Conservation (phyloP, 352 stramenopile species). For the Phytophthora tentaculata region DNA sequence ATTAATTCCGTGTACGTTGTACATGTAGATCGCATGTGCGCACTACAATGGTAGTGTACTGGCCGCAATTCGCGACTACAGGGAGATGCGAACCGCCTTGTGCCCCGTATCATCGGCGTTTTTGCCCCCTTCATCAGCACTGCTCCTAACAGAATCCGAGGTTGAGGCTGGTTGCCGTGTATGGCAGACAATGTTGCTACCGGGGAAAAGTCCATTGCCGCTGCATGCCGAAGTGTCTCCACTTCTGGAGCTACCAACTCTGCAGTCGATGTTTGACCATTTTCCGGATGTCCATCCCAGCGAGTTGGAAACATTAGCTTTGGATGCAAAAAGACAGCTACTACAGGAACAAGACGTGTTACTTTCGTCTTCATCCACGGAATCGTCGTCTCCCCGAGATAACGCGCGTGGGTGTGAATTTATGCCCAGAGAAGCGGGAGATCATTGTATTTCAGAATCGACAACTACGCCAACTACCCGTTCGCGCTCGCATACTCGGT, state of each 20-base stretch:
- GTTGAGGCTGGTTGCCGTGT: slow-evolving; percentile 13
- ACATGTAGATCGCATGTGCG: slow-evolving; percentile 33
- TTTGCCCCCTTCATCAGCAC: slow-evolving; percentile 24
- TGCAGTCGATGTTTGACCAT: slow-evolving; percentile 38
- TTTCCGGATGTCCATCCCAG: slow-evolving; percentile 32
- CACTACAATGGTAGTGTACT: slow-evolving; percentile 31
- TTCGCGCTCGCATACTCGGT: slow-evolving; percentile 16
- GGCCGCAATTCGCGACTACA: slow-evolving; percentile 50
- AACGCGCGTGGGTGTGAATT: slow-evolving; percentile 5
- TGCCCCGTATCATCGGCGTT: slow-evolving; percentile 51
- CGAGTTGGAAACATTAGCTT: slow-evolving; percentile 45
- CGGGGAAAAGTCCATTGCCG: slow-evolving; percentile 18
- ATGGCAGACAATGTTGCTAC: slow-evolving; percentile 30
- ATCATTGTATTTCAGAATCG: neutral
- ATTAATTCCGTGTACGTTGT: too few species aligned
- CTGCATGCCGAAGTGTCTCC: slow-evolving; percentile 11
- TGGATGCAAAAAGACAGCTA: slow-evolving; percentile 42
- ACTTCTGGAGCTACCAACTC: slow-evolving; percentile 20
- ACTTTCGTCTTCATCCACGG: slow-evolving; percentile 33
- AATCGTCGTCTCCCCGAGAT: slow-evolving; percentile 27
- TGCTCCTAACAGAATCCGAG: slow-evolving; percentile 8
- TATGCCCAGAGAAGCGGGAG: slow-evolving; percentile 9
- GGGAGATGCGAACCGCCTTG: slow-evolving; percentile 20
- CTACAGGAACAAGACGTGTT: slow-evolving; percentile 39
- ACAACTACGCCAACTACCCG: slow-evolving; percentile 31